A percentile compares a stretch with the other conserved stretches of the same genome.
phyloP scores from a whole-genome alignment of 805 yeast species.

The Yarrowia sp. region DNA sequence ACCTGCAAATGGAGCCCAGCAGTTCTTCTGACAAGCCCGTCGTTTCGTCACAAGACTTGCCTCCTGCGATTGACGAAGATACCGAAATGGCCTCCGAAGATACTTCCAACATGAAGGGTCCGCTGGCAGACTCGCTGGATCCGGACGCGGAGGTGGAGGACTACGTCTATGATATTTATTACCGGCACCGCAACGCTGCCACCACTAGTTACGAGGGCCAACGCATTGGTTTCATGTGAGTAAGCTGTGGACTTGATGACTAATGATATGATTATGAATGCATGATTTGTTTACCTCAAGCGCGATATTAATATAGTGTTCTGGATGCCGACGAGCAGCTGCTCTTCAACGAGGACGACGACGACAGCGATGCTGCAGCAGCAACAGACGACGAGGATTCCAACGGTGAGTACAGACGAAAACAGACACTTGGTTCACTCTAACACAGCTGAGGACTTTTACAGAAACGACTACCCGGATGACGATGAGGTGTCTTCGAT shows the following conservation, averaged over 20 bases:
- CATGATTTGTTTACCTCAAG: not conserved
- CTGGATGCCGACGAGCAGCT: slow-evolving; percentile 35
- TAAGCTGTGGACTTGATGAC: slow-evolving; percentile 12
- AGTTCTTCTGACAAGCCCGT: slow-evolving; percentile 10
- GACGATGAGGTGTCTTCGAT: slow-evolving; percentile 64
- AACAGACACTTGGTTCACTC: no score
- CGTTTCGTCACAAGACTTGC: not conserved
- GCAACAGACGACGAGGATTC: slow-evolving; percentile 43
- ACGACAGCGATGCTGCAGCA: slow-evolving; percentile 34
- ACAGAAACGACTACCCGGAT: slow-evolving; percentile 91
- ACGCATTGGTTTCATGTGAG: slow-evolving; percentile 56
- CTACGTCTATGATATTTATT: slow-evolving; percentile 89
- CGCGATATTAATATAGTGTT: slow-evolving; percentile 25
- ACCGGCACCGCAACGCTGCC: slow-evolving; percentile 55
- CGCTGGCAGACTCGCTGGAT: not conserved
- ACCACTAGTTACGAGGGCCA: slow-evolving; percentile 43
- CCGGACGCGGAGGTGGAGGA: slow-evolving; percentile 48
- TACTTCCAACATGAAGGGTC: slow-evolving; percentile 13
- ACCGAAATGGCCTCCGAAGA: slow-evolving; percentile 5
- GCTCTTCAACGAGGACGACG: slow-evolving; percentile 44
- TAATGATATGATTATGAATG: slow-evolving; percentile 3
- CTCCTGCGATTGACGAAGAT: slow-evolving; percentile 8
- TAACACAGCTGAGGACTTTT: slow-evolving; percentile 73
- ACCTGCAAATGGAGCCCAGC: slow-evolving; percentile 45
- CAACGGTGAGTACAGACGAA: slow-evolving; percentile 33